A percentile compares a stretch with the other conserved stretches of the same genome.
Evolutionary conservation across 768 basidiomycete genomes (phyloP).

Genomic region (Pholiota conissans): DNA sequence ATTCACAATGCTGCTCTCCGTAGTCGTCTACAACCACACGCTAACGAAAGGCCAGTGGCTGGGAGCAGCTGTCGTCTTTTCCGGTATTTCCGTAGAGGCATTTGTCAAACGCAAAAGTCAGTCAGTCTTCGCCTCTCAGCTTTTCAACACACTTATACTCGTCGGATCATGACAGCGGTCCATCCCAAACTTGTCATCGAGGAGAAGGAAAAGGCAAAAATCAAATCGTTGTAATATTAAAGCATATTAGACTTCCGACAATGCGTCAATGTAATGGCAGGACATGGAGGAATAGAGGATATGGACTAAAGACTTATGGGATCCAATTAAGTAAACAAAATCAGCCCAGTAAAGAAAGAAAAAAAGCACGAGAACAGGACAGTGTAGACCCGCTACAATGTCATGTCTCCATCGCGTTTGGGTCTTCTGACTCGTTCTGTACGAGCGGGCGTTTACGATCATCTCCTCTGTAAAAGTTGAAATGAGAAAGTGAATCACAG

Average conservation of each 20-base stretch:
- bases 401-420: slow-evolving; percentile 54
- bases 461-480: slow-evolving; percentile 33
- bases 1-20: slow-evolving; percentile 97
- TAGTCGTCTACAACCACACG: slow-evolving; percentile 87
- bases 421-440: slow-evolving; percentile 32
- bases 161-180: slow-evolving; percentile 50
- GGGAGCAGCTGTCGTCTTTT: slow-evolving; percentile 90
- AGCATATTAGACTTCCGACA: slow-evolving; percentile 19
- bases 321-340: slow-evolving; percentile 9
- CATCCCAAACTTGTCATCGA: slow-evolving; percentile 78
- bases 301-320: slow-evolving; percentile 10
- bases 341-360: slow-evolving; percentile 5
- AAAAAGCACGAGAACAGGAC: slow-evolving; percentile 2
- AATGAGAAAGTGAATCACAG: background rate
- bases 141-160: background rate
- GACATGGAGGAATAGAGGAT: slow-evolving; percentile 11
- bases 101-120: slow-evolving; percentile 85
- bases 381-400: slow-evolving; percentile 8
- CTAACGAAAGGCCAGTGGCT: slow-evolving; percentile 87
- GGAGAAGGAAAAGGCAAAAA: slow-evolving; percentile 81
- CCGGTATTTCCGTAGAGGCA: slow-evolving; percentile 94
- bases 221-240: slow-evolving; percentile 68
- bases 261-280: slow-evolving; percentile 10
- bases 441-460: slow-evolving; percentile 49
- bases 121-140: slow-evolving; percentile 19